Conservation (phyloP, 176 grass and related monocot genomes). For the Urochloa ruziziensis region DNA sequence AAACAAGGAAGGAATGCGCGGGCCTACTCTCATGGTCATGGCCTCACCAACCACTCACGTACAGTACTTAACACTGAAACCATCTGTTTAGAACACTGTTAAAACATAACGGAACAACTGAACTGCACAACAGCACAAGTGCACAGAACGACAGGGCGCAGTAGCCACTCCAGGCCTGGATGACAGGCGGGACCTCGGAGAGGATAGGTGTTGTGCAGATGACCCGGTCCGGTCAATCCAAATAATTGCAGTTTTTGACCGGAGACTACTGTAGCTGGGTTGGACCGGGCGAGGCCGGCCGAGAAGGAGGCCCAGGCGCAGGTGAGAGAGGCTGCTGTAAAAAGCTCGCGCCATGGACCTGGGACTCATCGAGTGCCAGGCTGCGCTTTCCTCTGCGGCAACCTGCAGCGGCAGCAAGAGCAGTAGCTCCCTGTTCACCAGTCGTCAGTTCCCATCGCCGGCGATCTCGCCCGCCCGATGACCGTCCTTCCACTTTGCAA, state of each 20-base stretch:
- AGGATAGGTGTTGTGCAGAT: too few relatives aligned
- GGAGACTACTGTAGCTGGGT: constrained; percentile 5
- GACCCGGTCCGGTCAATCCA: constrained; percentile 5
- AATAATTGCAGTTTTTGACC: constrained; percentile 49
- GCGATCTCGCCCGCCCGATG: background rate
- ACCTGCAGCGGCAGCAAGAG: background rate
- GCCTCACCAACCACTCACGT: background rate
- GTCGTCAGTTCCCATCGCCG: constrained; percentile 28
- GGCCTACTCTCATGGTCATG: too few relatives aligned
- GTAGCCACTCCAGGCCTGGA: too few relatives aligned
- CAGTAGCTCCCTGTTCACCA: background rate
- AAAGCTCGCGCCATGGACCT: constrained; percentile 19
- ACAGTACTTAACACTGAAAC: background rate
- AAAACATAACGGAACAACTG: too few relatives aligned
- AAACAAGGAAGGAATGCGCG: background rate
- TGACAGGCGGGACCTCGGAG: too few relatives aligned
- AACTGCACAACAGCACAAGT: too few relatives aligned
- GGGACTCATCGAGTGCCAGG: constrained; percentile 37
- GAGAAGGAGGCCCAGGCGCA: too few relatives aligned
- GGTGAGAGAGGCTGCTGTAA: too few relatives aligned
- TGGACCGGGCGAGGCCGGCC: too few relatives aligned
- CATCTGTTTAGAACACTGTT: too few relatives aligned
- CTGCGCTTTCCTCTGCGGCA: background rate
- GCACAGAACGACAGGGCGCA: too few relatives aligned
- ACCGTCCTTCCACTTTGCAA: background rate